These are phyloP conservation scores for Blastomyces silverae DNA, from an alignment of 2,329 filamentous ascomycete genomes.

Conservation along the genomic window DNA sequence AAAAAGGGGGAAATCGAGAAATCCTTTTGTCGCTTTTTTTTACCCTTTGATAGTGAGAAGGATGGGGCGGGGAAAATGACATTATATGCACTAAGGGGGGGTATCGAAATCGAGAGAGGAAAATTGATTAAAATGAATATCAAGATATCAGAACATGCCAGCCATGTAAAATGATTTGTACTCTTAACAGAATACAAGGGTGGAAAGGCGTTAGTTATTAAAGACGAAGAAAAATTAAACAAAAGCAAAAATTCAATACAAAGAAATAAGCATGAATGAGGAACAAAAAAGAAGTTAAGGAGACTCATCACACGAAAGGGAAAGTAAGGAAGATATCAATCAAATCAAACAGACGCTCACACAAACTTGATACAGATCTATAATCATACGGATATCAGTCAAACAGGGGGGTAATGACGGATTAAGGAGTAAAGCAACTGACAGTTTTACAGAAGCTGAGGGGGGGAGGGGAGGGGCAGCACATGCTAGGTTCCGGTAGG, in stretches of 20 bases:
- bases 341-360: constrained; percentile 3
- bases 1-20: not conserved
- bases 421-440: not conserved
- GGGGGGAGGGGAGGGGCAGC: too few species aligned
- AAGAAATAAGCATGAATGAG: not conserved
- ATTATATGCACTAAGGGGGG: not conserved
- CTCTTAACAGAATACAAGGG: not conserved
- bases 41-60: not conserved
- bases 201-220: not conserved
- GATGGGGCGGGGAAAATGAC: not conserved
- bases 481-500: not conserved
- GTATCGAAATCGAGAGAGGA: not conserved
- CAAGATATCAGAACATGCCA: constrained; percentile 4
- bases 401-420: not conserved
- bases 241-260: not conserved
- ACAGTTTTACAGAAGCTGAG: not conserved
- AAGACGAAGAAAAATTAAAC: not conserved
- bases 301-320: not conserved
- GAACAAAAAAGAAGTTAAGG: too few species aligned
- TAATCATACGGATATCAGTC: not conserved
- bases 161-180: not conserved
- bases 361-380: constrained; percentile 7
- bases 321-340: not conserved
- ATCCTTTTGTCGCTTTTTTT: not conserved
- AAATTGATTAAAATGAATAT: constrained; percentile 2